Conservation (phyloP, 2,329 filamentous ascomycete genomes). For the Scorias spongiosa region DNA sequence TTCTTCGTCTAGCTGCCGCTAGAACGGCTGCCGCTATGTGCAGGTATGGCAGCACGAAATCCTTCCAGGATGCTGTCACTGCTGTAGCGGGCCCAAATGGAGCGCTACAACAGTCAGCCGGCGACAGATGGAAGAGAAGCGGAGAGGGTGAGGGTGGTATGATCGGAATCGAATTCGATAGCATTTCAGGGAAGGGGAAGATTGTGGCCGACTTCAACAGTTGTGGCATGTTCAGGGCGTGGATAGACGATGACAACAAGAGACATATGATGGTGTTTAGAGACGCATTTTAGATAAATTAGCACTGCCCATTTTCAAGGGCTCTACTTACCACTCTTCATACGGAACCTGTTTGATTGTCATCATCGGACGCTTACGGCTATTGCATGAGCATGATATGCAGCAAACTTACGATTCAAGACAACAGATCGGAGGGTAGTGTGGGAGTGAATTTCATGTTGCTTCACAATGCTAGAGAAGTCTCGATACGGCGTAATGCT, state of each 20-base stretch:
- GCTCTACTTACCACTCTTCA: no score
- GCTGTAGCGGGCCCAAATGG: constrained; percentile 56
- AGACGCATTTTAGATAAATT: constrained; percentile 17
- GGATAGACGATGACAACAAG: constrained; percentile 47
- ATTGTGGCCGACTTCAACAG: constrained; percentile 72
- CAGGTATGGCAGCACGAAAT: constrained; percentile 33
- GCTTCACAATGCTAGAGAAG: no score
- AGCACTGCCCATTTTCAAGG: no score
- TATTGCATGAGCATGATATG: no score
- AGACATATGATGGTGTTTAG: constrained; percentile 45
- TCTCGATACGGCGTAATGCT: no score
- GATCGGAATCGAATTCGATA: constrained; percentile 57
- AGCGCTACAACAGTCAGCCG: constrained; percentile 60
- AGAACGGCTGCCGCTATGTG: constrained; percentile 60
- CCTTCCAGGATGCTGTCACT: constrained; percentile 42
- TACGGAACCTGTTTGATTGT: no score
- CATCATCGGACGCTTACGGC: no score
- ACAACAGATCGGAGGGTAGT: no score
- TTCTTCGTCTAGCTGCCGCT: constrained; percentile 55
- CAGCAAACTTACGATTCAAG: no score
- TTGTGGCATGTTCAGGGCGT: constrained; percentile 75
- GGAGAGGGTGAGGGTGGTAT: constrained; percentile 76
- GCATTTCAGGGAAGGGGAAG: constrained; percentile 31
- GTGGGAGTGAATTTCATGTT: no score
- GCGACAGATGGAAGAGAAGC: constrained; percentile 53